Evolutionary conservation across 768 basidiomycete species (phyloP).

Genomic region (Panaeolus papilionaceus): DNA sequence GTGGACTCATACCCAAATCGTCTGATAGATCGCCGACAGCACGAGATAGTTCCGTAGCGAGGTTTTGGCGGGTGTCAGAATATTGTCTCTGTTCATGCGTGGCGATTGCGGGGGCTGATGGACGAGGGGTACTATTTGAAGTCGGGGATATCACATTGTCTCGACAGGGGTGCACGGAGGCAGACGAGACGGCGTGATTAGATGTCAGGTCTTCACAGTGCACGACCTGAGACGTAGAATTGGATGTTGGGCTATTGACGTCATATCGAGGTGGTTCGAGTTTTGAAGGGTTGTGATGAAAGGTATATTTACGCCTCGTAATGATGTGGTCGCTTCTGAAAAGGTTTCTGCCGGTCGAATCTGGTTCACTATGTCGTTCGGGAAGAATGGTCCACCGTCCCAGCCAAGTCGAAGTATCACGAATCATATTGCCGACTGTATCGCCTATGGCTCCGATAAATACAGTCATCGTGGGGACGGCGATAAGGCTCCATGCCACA

Average conservation of each 20-base stretch:
- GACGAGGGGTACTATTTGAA: neutral
- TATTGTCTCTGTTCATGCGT: neutral
- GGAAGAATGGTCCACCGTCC: conserved; percentile 35
- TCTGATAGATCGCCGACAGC: conserved; percentile 36
- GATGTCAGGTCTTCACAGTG: neutral
- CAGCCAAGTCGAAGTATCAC: conserved; percentile 38
- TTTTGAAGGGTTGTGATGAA: neutral
- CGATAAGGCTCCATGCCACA: conserved; percentile 47
- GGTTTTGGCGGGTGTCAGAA: neutral
- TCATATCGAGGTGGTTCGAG: neutral
- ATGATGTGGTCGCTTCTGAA: conserved; percentile 32
- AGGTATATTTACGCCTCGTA: conserved; percentile 18
- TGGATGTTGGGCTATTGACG: neutral
- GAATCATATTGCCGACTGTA: conserved; percentile 47
- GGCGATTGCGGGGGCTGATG: too few relatives aligned
- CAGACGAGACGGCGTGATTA: neutral
- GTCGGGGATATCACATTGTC: neutral
- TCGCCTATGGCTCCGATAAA: conserved; percentile 56
- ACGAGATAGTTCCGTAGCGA: conserved; percentile 33
- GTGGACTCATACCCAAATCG: conserved; percentile 35
- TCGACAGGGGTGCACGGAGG: neutral
- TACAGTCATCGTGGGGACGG: conserved; percentile 47
- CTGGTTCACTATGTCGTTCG: conserved; percentile 24
- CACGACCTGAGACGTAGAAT: neutral
- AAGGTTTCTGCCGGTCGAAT: conserved; percentile 20